Evolutionary conservation across 192 early-diverging fungal genomes (phyloP), one percentile per base, ranked within the genome.

Genomic region (Rhizophagus clarus): DNA sequence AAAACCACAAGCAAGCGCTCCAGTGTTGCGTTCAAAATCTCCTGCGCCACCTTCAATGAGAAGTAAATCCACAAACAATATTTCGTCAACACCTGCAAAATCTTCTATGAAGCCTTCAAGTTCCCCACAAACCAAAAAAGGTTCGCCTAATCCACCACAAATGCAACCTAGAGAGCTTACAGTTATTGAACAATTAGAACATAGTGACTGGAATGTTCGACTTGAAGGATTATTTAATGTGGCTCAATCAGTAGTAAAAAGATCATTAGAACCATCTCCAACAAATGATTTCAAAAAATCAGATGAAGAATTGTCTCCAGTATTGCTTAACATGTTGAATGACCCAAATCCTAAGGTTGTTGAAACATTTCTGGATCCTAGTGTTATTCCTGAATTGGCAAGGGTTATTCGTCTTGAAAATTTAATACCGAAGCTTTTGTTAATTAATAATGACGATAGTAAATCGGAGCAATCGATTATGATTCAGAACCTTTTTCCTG

Each of bases 141-240:
- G 37, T 61, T 20, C 73, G 20, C 49, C 47, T 9, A 17, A 37
- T 28, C 5, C 64, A 17, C 11, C 45, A 22, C n/a, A 29, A 9
- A 29, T 45, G 15, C 42, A 24, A 7, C 62, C 64, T 28, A 63
- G 64, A 24, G 64, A 78, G 32, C 42, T 67, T 7, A 31, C 76
- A 49, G 20, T 78, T 32, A 32, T 78, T 28, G 76, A 78, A 78
- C 76, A 78, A 68, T 49, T 78, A 49, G 26, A 66, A 20, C 62
- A 78, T 68, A 78, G 7, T 47, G 62, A 66, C 6, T 28, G 42
- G 28, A 26, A 14, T n/a, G 34, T 34, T 26, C 76, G 76, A 26
- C 20, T 78, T 10, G 45, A 78, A 34, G 76, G 76, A 9, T 22
- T 78, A 12, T 29, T 49, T 29, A 42, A 68, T 51, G 40, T 78